Conservation (phyloP, 2,329 filamentous ascomycete genomes). For the Penicillium sp. region DNA sequence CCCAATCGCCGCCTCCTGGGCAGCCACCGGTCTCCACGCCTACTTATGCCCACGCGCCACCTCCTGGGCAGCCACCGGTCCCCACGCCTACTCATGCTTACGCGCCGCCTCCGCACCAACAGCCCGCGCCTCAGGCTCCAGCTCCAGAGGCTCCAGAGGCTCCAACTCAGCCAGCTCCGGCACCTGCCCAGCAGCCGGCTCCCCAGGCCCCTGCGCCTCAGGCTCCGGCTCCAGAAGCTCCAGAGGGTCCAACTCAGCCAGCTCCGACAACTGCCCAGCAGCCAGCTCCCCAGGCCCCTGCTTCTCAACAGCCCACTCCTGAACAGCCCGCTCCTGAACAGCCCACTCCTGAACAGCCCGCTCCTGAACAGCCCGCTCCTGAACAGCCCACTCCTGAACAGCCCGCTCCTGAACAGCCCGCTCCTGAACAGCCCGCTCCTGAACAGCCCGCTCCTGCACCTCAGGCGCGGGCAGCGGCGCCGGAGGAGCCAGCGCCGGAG, state of each 20-base stretch:
- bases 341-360: no score
- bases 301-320: no score
- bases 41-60: not conserved
- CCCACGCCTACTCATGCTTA: slow-evolving; percentile 1
- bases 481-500: no score
- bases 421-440: no score
- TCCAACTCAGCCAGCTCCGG: not conserved
- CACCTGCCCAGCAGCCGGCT: not conserved
- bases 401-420: no score
- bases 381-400: no score
- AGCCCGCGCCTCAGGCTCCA: slow-evolving; percentile 3
- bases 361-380: no score
- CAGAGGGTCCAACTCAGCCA: not conserved
- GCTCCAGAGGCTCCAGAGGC: not conserved
- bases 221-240: not conserved
- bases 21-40: not conserved
- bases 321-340: no score
- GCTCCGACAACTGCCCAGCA: not conserved
- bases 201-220: not conserved
- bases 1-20: not conserved
- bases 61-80: not conserved
- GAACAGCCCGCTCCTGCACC: no score
- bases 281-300: not conserved
- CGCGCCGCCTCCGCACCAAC: not conserved
- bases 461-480: no score